Evolutionary conservation across 1,284 basidiomycete genomes (phyloP).

Genomic region (Xerocomus cyaneibrunnescens): DNA sequence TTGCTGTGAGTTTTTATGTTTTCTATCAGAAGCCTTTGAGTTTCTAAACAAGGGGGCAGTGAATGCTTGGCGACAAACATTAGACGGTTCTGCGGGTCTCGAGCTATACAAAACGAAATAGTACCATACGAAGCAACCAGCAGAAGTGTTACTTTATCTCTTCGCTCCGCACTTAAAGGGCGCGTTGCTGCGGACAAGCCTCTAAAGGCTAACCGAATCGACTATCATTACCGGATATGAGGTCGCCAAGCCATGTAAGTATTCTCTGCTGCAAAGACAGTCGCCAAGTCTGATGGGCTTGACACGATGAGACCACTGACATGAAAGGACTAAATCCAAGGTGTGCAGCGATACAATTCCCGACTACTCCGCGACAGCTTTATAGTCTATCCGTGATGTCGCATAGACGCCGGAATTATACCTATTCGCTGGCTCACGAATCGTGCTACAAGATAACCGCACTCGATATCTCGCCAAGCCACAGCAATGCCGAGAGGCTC

Average conservation of each 20-base stretch:
- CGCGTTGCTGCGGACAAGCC: background rate
- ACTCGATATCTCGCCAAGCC: conserved; percentile 12
- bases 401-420: background rate
- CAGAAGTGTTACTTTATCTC: background rate
- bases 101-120: background rate
- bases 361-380: background rate
- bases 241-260: background rate
- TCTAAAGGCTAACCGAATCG: background rate
- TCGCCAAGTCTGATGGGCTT: background rate
- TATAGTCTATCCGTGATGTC: background rate
- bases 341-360: background rate
- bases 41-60: background rate
- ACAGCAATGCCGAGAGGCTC: conserved; percentile 1
- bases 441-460: conserved; percentile 4
- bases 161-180: background rate
- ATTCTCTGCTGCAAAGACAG: background rate
- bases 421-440: background rate
- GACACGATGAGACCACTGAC: background rate
- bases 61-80: background rate
- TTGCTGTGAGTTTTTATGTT: too few relatives aligned
- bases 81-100: background rate
- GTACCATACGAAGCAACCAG: background rate
- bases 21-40: background rate
- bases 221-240: background rate
- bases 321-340: background rate